phyloP scores from a whole-genome alignment of 2,329 filamentous ascomycete genomes.

The Paracamarosporium sp. region DNA sequence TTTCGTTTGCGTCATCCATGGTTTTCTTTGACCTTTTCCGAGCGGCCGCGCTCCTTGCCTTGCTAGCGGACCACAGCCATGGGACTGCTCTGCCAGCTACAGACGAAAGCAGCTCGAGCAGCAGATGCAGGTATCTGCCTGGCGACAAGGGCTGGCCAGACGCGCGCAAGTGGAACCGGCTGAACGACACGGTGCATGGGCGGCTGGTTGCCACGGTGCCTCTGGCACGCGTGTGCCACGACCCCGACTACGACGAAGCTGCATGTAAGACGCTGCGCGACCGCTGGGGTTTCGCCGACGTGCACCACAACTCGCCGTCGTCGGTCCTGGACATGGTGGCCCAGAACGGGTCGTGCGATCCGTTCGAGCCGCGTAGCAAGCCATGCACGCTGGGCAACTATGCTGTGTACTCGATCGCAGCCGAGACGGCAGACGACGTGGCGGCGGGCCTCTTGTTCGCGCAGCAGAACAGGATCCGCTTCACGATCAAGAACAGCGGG shows the following conservation, averaged over 20 bases:
- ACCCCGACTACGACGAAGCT: slow-evolving; percentile 4
- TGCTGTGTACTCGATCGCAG: slow-evolving; percentile 37
- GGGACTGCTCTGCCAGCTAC: no score
- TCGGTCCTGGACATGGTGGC: neutral
- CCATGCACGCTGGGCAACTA: slow-evolving; percentile 27
- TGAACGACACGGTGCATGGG: slow-evolving; percentile 42
- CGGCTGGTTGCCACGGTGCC: slow-evolving; percentile 41
- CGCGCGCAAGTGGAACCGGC: slow-evolving; percentile 23
- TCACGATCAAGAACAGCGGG: no score
- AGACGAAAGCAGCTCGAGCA: no score
- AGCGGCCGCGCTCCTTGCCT: no score
- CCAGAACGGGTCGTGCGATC: slow-evolving; percentile 47
- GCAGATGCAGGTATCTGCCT: neutral
- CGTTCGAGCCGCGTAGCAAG: slow-evolving; percentile 35
- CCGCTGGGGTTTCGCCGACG: slow-evolving; percentile 1
- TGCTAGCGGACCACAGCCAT: no score
- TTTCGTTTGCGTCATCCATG: no score
- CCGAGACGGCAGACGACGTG: slow-evolving; percentile 5
- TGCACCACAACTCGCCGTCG: slow-evolving; percentile 18
- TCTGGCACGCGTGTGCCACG: slow-evolving; percentile 41
- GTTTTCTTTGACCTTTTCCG: no score
- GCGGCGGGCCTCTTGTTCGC: slow-evolving; percentile 15
- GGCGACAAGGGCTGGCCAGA: slow-evolving; percentile 3
- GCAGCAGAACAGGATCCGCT: slow-evolving; percentile 13
- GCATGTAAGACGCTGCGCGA: neutral